phyloP scores from a whole-genome alignment of 148 eudicot genomes.

The Dysphania ambrosioides region DNA sequence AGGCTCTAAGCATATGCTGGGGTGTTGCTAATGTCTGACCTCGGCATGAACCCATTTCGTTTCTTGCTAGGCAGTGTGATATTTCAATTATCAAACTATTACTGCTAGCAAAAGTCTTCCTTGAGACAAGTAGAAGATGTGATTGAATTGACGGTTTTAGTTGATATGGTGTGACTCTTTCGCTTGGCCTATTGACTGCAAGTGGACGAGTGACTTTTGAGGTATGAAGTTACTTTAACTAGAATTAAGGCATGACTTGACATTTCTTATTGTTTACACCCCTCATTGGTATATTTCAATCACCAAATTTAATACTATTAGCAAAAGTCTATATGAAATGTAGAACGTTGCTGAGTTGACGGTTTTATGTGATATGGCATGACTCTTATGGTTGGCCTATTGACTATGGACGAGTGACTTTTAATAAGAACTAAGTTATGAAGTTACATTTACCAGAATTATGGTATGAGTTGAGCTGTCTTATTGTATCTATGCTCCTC shows the following conservation, averaged over 20 bases:
- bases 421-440: not conserved
- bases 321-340: not conserved
- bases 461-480: not conserved
- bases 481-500: not conserved
- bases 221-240: too few species aligned
- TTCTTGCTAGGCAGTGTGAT: not conserved
- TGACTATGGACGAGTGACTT: not conserved
- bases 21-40: not conserved
- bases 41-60: not conserved
- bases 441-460: not conserved
- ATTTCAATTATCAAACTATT: not conserved
- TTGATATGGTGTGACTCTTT: too few species aligned
- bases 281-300: too few species aligned
- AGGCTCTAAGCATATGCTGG: not conserved
- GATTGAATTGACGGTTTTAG: too few species aligned
- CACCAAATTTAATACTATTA: too few species aligned
- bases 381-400: not conserved
- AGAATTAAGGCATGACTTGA: too few species aligned
- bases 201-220: too few species aligned
- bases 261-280: too few species aligned
- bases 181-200: too few species aligned
- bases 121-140: too few species aligned
- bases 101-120: too few species aligned
- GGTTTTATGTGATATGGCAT: not conserved
- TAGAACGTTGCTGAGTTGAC: not conserved